Evolutionary conservation across 2,329 filamentous ascomycete genomes (phyloP).

Genomic region (Talaromyces marneffei): DNA sequence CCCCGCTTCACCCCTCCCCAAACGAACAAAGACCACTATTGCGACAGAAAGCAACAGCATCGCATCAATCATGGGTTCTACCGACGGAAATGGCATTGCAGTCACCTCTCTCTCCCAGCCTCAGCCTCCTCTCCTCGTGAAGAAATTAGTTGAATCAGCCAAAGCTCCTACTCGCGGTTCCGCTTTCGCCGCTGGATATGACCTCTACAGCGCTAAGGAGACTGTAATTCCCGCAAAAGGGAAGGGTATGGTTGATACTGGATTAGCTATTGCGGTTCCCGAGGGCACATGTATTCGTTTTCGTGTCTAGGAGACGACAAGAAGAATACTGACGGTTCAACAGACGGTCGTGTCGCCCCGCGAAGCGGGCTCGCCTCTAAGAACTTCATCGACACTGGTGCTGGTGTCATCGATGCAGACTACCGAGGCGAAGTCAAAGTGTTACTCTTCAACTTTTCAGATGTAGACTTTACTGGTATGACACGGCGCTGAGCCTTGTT

Average conservation of each 20-base stretch:
- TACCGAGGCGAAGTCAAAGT: conserved; percentile 94
- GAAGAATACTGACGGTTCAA: not conserved
- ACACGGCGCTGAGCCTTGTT: too few relatives aligned
- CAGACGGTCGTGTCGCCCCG: conserved; percentile 83
- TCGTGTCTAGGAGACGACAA: not conserved
- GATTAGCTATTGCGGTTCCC: conserved; percentile 84
- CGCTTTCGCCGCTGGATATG: conserved; percentile 86
- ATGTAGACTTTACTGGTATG: conserved; percentile 62
- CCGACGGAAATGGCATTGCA: conserved; percentile 20
- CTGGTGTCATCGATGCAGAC: conserved; percentile 95
- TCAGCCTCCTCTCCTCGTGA: conserved; percentile 71
- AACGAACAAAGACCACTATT: conserved; percentile 64
- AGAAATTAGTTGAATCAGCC: conserved; percentile 78
- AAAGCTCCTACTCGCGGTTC: conserved; percentile 81
- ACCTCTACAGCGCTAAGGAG: conserved; percentile 73
- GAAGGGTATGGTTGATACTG: conserved; percentile 82
- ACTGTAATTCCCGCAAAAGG: conserved; percentile 73
- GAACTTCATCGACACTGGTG: conserved; percentile 92
- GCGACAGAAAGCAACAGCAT: conserved; percentile 42
- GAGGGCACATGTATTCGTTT: conserved; percentile 67
- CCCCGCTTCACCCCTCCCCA: conserved; percentile 68
- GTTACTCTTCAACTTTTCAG: conserved; percentile 85
- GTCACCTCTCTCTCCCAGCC: conserved; percentile 37
- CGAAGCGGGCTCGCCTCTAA: conserved; percentile 88
- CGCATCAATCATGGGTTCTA: conserved; percentile 23